phyloP scores from a whole-genome alignment of 2,329 filamentous ascomycete genomes.

The Dryadomyces sulphureus region DNA sequence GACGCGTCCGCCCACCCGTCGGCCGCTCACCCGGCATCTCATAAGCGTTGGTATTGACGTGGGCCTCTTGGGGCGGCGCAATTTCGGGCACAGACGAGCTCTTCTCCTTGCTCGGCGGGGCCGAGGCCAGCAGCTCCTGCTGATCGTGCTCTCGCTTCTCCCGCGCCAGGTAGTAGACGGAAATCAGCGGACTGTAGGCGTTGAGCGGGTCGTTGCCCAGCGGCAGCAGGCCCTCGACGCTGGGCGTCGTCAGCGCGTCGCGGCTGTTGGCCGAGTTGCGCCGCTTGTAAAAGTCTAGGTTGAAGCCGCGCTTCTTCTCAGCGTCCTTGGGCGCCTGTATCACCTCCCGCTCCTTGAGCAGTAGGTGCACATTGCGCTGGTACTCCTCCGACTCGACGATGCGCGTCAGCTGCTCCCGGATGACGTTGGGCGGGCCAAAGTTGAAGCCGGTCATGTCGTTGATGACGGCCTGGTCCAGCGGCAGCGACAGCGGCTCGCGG shows the following conservation, averaged over 20 bases:
- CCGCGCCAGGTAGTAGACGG: constrained; percentile 88
- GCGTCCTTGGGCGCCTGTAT: constrained; percentile 42
- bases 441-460: constrained; percentile 97
- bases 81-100: constrained; percentile 53
- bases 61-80: constrained; percentile 65
- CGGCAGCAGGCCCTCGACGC: constrained; percentile 69
- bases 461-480: constrained; percentile 70
- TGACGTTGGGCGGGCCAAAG: constrained; percentile 76
- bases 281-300: constrained; percentile 93
- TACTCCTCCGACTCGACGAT: constrained; percentile 93
- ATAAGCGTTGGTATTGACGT: constrained; percentile 74
- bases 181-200: constrained; percentile 81
- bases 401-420: constrained; percentile 66
- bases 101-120: constrained; percentile 23
- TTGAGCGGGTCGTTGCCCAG: constrained; percentile 79
- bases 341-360: constrained; percentile 50
- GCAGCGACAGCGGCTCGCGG: constrained; percentile 73
- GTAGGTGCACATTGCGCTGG: constrained; percentile 62
- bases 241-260: constrained; percentile 74
- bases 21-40: constrained; percentile 83
- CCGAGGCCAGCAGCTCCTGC: constrained; percentile 25
- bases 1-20: constrained; percentile 68
- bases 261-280: constrained; percentile 79
- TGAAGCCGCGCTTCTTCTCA: constrained; percentile 79
- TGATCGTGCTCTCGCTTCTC: constrained; percentile 82